Evolutionary conservation across 2,329 filamentous ascomycete genomes (phyloP), one percentile per base, ranked within the genome.

Genomic region (Alternaria conjuncta): DNA sequence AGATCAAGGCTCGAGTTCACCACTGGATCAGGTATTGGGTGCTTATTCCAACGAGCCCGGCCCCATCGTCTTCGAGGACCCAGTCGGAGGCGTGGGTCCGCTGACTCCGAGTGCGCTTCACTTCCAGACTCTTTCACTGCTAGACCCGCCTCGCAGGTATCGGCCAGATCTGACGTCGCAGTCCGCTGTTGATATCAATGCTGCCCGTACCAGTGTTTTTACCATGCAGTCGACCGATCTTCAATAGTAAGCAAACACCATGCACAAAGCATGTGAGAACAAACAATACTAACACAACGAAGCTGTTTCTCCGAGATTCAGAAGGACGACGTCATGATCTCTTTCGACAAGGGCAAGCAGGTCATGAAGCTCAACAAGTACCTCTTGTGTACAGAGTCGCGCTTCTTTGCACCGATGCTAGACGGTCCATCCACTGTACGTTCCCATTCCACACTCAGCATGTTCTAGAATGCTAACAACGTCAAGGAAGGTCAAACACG

Each of bases 341-440:
- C 61, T 21, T 75, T 70, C 61, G 61, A 68, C 46, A 66, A 60
- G 55, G 66, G 69, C 21, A 67, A 58, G n/a, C 51, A 69, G 9
- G 26, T 56, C 21, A 51, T 62, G 36, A 75, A 68, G 26, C 49
- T 64, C 9, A 54, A 72, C 57, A 71, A 63, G 20, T 61, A 69
- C 43, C 53, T 62, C 5, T 46, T 75, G 4, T 67, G 65, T 57
- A 56, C 25, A 36, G 61, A 61, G 9, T 75, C 69, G 6, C 60
- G 55, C 23, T 63, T 68, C 58, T 73, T 75, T 25, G 54, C 63
- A 1, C 21, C 53, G 3, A 55, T 68, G 21, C 63, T 73, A 23
- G 45, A 65, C n/a, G 49, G 55, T 3, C 63, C 68, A 10, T 67
- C 61, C 32, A 10, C 56, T 3, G 67, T 71, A 60, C 30, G 66